Conservation (phyloP, 1,284 basidiomycete genomes). For the Flammula alnicola region DNA sequence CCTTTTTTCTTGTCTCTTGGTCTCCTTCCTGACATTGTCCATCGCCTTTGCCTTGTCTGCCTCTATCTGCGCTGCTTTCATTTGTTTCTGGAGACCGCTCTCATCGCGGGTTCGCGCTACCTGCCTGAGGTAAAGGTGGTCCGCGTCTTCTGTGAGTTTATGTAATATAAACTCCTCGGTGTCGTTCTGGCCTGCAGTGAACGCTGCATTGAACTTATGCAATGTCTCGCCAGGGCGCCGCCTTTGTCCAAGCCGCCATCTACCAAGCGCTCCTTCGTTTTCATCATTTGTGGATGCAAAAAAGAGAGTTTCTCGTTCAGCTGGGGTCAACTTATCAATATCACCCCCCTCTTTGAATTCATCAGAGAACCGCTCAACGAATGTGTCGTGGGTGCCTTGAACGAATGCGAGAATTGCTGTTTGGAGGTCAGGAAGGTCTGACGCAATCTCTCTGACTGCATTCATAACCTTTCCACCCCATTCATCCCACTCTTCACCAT, state of each 20-base stretch:
- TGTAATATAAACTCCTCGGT: conserved; percentile 9
- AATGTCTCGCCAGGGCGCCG: conserved; percentile 11
- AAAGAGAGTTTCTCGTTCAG: neutral
- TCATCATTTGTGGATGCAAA: conserved; percentile 19
- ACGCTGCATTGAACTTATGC: conserved; percentile 15
- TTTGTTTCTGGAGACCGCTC: conserved; percentile 1
- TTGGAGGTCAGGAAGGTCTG: conserved; percentile 11
- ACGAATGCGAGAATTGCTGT: conserved; percentile 12
- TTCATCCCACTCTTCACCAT: neutral
- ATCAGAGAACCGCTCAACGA: conserved; percentile 6
- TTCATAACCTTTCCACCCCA: neutral
- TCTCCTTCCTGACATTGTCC: conserved; percentile 11
- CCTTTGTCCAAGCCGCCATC: neutral
- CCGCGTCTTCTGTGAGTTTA: conserved; percentile 16
- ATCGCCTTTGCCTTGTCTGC: conserved; percentile 11
- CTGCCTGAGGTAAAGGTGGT: conserved; percentile 7
- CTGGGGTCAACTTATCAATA: neutral
- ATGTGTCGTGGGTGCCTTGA: neutral
- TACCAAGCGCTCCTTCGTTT: conserved; percentile 19
- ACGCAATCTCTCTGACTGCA: neutral
- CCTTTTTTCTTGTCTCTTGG: neutral
- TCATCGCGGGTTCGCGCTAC: conserved; percentile 7
- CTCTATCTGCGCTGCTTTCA: conserved; percentile 13
- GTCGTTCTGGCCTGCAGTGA: conserved; percentile 10
- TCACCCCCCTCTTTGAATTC: conserved; percentile 11